A percentile compares a stretch with the other conserved stretches of the same genome.
These are phyloP conservation scores for Colletotrichum incanum DNA, from an alignment of 2,329 filamentous ascomycete species.

Conservation along the genomic window DNA sequence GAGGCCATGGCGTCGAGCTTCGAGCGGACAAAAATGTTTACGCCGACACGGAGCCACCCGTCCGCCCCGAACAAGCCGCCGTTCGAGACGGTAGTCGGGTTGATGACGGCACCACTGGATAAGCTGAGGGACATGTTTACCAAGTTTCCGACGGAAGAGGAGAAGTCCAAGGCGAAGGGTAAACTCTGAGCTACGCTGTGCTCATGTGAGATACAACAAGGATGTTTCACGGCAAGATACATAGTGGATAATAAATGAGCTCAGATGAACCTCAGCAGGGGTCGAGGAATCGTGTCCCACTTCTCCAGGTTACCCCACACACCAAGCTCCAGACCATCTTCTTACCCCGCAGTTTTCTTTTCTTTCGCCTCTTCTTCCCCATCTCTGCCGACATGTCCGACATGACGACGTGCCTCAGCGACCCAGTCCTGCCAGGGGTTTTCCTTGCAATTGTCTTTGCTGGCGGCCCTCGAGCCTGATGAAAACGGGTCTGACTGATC, in stretches of 20 bases:
- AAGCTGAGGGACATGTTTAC: constrained; percentile 68
- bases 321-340: background rate
- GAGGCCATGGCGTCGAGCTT: constrained; percentile 61
- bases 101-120: constrained; percentile 72
- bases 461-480: background rate
- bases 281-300: background rate
- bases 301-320: constrained; percentile 37
- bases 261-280: background rate
- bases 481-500: background rate
- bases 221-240: background rate
- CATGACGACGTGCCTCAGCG: background rate
- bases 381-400: background rate
- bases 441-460: constrained; percentile 1
- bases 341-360: constrained; percentile 20
- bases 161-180: background rate
- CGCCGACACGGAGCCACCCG: constrained; percentile 67
- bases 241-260: background rate
- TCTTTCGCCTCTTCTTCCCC: background rate
- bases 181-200: background rate
- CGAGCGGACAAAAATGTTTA: constrained; percentile 67
- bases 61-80: constrained; percentile 66
- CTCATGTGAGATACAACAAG: background rate
- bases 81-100: constrained; percentile 69
- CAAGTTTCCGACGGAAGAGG: constrained; percentile 61
- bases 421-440: background rate